These are phyloP conservation scores for Ogataea hybrid DNA, from an alignment of 1,139 yeast species.

Conservation along the genomic window DNA sequence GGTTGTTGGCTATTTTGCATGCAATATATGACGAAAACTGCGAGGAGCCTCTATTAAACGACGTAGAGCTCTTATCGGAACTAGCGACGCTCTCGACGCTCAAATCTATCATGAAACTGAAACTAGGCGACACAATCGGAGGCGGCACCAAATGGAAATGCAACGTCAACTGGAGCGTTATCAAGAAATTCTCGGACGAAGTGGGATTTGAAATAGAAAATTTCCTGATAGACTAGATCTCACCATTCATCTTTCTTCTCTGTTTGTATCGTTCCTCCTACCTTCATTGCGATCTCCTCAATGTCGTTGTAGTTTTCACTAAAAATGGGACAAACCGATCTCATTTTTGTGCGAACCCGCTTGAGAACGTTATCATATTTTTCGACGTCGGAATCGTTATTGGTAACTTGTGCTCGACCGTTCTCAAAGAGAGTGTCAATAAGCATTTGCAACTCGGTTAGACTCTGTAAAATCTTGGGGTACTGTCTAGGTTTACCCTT, in stretches of 20 bases:
- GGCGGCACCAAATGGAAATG: constrained; percentile 55
- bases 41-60: constrained; percentile 36
- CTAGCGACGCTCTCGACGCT: constrained; percentile 49
- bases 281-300: constrained; percentile 18
- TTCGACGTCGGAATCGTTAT: constrained; percentile 26
- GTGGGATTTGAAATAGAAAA: constrained; percentile 46
- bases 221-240: constrained; percentile 35
- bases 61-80: constrained; percentile 48
- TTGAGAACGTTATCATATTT: constrained; percentile 26
- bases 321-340: constrained; percentile 24
- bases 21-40: constrained; percentile 40
- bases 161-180: constrained; percentile 46
- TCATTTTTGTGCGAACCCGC: constrained; percentile 24
- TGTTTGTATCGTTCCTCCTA: constrained; percentile 27
- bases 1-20: constrained; percentile 49
- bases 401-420: constrained; percentile 20
- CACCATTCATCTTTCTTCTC: constrained; percentile 30
- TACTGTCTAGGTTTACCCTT: constrained; percentile 11
- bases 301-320: constrained; percentile 24
- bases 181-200: constrained; percentile 44
- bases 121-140: constrained; percentile 47
- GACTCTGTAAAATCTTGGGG: constrained; percentile 9
- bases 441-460: constrained; percentile 16
- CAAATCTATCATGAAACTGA: constrained; percentile 40
- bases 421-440: constrained; percentile 22